These are phyloP conservation scores for Juncus effusus DNA, from an alignment of 176 grass and related monocot species.

Conservation along the genomic window DNA sequence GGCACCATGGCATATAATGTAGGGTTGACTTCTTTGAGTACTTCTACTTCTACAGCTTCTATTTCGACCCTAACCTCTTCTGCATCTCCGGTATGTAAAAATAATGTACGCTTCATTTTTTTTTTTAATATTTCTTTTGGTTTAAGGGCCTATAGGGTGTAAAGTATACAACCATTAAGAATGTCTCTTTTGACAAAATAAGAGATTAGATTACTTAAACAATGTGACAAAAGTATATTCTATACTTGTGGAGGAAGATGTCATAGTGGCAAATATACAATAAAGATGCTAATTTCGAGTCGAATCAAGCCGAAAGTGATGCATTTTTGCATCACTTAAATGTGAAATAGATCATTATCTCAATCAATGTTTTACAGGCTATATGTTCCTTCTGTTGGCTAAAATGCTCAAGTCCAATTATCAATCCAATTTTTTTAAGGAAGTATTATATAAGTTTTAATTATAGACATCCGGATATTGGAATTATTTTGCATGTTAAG, in stretches of 20 bases:
- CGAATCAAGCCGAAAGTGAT: conserved; percentile 25
- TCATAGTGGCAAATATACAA: conserved; percentile 30
- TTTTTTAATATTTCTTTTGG: background rate
- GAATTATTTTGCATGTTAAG: background rate
- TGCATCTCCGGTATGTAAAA: conserved; percentile 25
- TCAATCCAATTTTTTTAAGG: no score
- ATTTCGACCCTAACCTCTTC: conserved; percentile 51
- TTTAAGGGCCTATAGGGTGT: background rate
- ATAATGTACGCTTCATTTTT: background rate
- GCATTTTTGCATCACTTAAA: conserved; percentile 1
- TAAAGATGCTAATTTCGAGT: conserved; percentile 26
- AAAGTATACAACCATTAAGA: conserved; percentile 14
- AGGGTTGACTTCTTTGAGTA: conserved; percentile 32
- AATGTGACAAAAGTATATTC: conserved; percentile 34
- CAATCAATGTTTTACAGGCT: background rate
- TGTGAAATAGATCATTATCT: conserved; percentile 8
- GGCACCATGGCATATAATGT: conserved; percentile 84
- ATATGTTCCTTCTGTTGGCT: no score
- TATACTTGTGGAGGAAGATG: conserved; percentile 40
- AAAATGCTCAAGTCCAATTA: no score
- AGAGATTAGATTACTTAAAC: conserved; percentile 42
- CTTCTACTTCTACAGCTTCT: conserved; percentile 30
- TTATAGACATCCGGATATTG: background rate
- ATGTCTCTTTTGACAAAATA: conserved; percentile 18
- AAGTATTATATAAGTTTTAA: no score